Conservation (phyloP, 495 filamentous ascomycete species). For the Talaromyces adpressus region DNA sequence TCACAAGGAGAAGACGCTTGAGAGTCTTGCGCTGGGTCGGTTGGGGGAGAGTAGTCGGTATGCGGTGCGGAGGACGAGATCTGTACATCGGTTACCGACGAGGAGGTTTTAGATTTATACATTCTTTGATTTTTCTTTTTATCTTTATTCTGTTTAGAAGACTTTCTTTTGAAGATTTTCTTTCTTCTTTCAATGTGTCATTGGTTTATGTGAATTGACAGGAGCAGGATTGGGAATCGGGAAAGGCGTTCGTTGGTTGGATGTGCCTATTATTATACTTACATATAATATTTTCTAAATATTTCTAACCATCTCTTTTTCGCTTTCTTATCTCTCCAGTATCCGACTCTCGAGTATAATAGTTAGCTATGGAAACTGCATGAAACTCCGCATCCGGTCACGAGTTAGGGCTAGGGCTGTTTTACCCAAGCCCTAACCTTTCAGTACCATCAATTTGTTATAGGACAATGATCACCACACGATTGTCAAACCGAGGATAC, state of each 20-base stretch:
- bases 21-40: constrained; percentile 32
- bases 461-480: not conserved
- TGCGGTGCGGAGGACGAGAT: constrained; percentile 15
- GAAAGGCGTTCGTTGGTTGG: not conserved
- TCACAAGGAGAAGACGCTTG: constrained; percentile 33
- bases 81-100: constrained; percentile 7
- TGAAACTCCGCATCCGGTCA: no score
- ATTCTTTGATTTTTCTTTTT: not conserved
- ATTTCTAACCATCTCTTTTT: not conserved
- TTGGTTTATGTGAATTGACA: not conserved
- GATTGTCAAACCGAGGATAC: no score
- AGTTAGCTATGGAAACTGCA: no score
- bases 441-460: not conserved
- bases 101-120: not conserved
- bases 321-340: not conserved
- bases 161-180: not conserved
- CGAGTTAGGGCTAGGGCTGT: not conserved
- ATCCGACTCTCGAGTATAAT: no score
- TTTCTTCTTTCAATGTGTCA: not conserved
- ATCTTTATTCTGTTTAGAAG: not conserved
- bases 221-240: not conserved
- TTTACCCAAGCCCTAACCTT: not conserved
- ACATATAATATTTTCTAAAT: not conserved
- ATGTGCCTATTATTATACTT: not conserved
- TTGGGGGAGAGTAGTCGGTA: constrained; percentile 34